A percentile compares a stretch with the other conserved stretches of the same genome.
phyloP scores from a whole-genome alignment of 257 asterid genomes.

The Capsicum pubescens region DNA sequence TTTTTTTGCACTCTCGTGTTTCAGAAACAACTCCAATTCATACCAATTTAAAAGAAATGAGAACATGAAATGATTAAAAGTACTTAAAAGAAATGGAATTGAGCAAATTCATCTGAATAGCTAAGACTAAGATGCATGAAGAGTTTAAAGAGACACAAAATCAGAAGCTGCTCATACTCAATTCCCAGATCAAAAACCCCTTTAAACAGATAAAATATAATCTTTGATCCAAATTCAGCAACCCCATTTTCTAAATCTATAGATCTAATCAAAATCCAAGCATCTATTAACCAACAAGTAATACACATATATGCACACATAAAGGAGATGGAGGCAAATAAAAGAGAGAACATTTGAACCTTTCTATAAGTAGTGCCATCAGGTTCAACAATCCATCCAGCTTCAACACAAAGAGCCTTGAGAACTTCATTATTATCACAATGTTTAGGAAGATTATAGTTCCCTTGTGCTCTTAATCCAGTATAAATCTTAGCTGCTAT shows the following conservation, averaged over 20 bases:
- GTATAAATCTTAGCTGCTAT: slow-evolving; percentile 91
- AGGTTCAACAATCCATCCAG: slow-evolving; percentile 95
- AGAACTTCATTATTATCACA: slow-evolving; percentile 94
- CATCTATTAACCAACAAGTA: not conserved
- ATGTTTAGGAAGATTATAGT: slow-evolving; percentile 88
- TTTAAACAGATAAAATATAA: slow-evolving; percentile 22
- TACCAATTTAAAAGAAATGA: not conserved
- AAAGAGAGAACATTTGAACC: slow-evolving; percentile 45
- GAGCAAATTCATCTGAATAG: slow-evolving; percentile 4
- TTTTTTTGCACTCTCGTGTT: not conserved
- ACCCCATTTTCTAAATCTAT: slow-evolving; percentile 36
- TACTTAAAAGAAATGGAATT: not conserved
- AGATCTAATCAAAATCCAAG: slow-evolving; percentile 57
- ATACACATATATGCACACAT: not conserved
- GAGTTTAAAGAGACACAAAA: not conserved
- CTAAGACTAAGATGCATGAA: not conserved
- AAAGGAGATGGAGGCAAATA: not conserved
- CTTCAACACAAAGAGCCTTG: slow-evolving; percentile 93
- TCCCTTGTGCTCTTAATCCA: slow-evolving; percentile 95
- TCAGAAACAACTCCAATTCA: slow-evolving; percentile 19
- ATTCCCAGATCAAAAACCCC: slow-evolving; percentile 27
- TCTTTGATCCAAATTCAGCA: slow-evolving; percentile 37
- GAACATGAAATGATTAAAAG: not conserved
- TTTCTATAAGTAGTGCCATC: slow-evolving; percentile 97
- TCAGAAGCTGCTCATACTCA: slow-evolving; percentile 17